A percentile compares a stretch with the other conserved stretches of the same genome.
These are phyloP conservation scores for Exophiala sideris DNA, from an alignment of 2,329 filamentous ascomycete species.

Conservation along the genomic window DNA sequence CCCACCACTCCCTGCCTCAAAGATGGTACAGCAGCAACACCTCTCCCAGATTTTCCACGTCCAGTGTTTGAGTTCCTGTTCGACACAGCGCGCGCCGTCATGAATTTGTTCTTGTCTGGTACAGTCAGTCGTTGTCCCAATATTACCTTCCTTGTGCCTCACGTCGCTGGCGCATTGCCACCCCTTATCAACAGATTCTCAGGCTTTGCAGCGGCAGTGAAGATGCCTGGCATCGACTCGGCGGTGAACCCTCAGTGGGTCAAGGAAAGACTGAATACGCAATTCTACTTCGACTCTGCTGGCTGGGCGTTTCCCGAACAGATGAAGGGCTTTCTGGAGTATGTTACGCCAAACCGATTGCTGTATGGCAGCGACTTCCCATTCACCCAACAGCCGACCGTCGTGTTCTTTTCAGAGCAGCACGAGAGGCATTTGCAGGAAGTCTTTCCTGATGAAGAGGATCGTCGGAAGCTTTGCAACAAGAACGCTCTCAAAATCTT, in stretches of 20 bases:
- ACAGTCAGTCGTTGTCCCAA: constrained; percentile 46
- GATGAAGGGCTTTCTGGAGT: constrained; percentile 26
- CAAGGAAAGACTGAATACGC: constrained; percentile 23
- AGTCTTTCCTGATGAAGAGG: constrained; percentile 24
- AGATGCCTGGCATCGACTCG: constrained; percentile 20
- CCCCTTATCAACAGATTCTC: constrained; percentile 26
- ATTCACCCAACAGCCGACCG: constrained; percentile 19
- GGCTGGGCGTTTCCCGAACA: constrained; percentile 28
- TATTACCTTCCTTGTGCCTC: constrained; percentile 49
- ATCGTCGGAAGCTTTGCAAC: constrained; percentile 20
- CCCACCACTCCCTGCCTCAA: constrained; percentile 42
- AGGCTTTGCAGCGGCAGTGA: constrained; percentile 18
- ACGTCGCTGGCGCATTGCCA: constrained; percentile 47
- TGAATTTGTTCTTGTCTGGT: constrained; percentile 49
- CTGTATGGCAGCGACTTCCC: constrained; percentile 28
- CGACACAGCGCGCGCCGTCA: constrained; percentile 49
- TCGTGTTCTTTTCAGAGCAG: constrained; percentile 17
- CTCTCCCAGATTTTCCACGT: constrained; percentile 36
- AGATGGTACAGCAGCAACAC: constrained; percentile 22
- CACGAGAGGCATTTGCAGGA: constrained; percentile 24
- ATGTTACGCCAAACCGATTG: constrained; percentile 24
- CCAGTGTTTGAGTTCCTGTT: constrained; percentile 54
- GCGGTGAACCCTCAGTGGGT: constrained; percentile 21
- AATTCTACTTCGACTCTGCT: constrained; percentile 30
- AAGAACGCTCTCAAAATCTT: constrained; percentile 25